Conservation (phyloP, 345 rosid species). For the Luvunga scandens region DNA sequence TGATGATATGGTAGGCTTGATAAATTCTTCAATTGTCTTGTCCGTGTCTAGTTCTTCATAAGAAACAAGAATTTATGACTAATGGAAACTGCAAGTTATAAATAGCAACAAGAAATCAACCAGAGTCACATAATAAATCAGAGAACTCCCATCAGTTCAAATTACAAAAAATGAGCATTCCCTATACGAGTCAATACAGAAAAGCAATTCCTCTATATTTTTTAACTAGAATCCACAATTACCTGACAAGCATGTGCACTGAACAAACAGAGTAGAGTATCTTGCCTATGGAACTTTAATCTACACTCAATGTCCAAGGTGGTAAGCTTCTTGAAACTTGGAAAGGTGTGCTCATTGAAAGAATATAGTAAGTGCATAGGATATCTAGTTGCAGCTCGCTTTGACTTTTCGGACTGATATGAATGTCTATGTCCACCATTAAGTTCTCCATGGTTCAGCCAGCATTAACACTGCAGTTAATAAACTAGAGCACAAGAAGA, state of each 20-base stretch:
- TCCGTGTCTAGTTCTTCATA: not conserved
- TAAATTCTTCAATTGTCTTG: not conserved
- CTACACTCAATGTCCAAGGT: not conserved
- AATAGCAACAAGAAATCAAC: not conserved
- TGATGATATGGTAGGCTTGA: slow-evolving; percentile 45
- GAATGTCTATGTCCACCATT: not conserved
- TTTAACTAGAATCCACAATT: not conserved
- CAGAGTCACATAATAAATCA: not conserved
- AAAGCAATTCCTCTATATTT: not conserved
- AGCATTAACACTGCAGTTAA: not conserved
- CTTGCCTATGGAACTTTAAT: not conserved
- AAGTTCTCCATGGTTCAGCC: not conserved
- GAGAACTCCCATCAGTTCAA: not conserved
- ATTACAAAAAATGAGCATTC: not conserved
- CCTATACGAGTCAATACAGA: not conserved
- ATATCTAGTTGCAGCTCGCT: not conserved
- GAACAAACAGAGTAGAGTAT: not conserved
- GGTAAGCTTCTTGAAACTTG: not conserved
- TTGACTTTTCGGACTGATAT: not conserved
- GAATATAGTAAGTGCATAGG: too few relatives aligned
- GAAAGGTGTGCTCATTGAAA: not conserved
- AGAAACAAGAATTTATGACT: not conserved
- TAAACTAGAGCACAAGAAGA: not conserved
- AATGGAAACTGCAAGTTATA: not conserved
- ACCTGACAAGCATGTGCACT: not conserved